These are phyloP conservation scores for Exidia glandulosa DNA, from an alignment of 768 basidiomycete species.

Conservation along the genomic window DNA sequence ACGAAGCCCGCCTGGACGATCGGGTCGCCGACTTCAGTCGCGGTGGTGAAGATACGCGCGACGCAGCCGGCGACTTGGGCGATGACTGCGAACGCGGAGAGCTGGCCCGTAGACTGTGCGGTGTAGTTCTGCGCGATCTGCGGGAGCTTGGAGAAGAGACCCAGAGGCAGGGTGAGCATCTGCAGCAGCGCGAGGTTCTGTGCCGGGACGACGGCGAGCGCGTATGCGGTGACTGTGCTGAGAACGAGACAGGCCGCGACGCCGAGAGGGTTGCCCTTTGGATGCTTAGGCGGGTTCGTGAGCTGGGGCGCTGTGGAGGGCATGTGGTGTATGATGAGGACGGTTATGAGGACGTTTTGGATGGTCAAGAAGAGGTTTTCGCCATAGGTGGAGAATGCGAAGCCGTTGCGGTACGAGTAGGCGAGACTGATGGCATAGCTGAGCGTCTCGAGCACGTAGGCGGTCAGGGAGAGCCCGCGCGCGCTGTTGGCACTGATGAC, in stretches of 20 bases:
- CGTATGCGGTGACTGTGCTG: constrained; percentile 27
- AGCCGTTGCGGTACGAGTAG: constrained; percentile 75
- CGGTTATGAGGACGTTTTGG: constrained; percentile 80
- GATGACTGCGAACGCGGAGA: constrained; percentile 85
- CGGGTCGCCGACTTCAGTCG: constrained; percentile 75
- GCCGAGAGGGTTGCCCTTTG: constrained; percentile 21
- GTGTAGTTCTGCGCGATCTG: constrained; percentile 80
- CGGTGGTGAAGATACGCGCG: constrained; percentile 88
- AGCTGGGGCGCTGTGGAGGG: constrained; percentile 12
- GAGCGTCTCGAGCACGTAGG: constrained; percentile 84
- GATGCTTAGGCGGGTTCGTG: constrained; percentile 14
- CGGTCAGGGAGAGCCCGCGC: constrained; percentile 74
- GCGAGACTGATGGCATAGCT: constrained; percentile 82
- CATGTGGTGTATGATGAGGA: constrained; percentile 65
- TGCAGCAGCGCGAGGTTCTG: constrained; percentile 59
- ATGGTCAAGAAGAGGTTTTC: constrained; percentile 91
- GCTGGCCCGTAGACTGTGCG: constrained; percentile 76
- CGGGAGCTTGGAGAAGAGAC: constrained; percentile 86
- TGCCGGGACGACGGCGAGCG: constrained; percentile 27
- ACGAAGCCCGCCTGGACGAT: constrained; percentile 77
- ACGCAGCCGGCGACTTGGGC: constrained; percentile 82
- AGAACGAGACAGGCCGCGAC: constrained; percentile 20
- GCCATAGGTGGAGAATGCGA: constrained; percentile 96
- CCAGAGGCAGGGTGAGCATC: constrained; percentile 78
- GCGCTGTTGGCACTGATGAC: constrained; percentile 68